These are phyloP conservation scores for Phytopythium mirpurense DNA, from an alignment of 352 stramenopile species.

Conservation along the genomic window DNA sequence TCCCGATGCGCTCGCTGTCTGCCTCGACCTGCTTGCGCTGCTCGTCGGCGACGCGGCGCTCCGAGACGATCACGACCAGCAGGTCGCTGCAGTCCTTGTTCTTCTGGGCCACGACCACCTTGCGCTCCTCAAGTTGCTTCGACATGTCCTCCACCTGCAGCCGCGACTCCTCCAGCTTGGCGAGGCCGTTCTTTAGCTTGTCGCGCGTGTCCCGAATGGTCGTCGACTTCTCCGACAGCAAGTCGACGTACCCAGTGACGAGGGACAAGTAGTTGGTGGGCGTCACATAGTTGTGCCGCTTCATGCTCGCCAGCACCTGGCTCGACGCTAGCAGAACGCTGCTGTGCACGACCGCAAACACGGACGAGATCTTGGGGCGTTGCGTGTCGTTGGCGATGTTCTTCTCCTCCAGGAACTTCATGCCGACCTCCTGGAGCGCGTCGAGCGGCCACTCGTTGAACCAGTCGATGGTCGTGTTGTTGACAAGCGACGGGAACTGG, in stretches of 20 bases:
- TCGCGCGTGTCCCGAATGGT: slow-evolving; percentile 70
- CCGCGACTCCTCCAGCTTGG: slow-evolving; percentile 79
- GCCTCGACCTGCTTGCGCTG: slow-evolving; percentile 93
- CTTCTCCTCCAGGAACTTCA: slow-evolving; percentile 91
- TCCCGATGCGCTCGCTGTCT: slow-evolving; percentile 87
- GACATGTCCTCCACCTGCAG: slow-evolving; percentile 85
- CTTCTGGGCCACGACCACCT: slow-evolving; percentile 86
- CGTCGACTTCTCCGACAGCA: slow-evolving; percentile 69
- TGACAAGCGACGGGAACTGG: slow-evolving; percentile 92
- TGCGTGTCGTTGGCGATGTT: slow-evolving; percentile 68
- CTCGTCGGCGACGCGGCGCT: slow-evolving; percentile 92
- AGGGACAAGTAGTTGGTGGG: slow-evolving; percentile 92
- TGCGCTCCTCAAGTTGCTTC: slow-evolving; percentile 83
- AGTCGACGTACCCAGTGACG: slow-evolving; percentile 88
- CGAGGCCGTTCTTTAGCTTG: slow-evolving; percentile 79
- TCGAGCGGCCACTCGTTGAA: slow-evolving; percentile 92
- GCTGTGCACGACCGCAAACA: slow-evolving; percentile 89
- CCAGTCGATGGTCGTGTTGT: slow-evolving; percentile 94
- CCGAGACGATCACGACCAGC: slow-evolving; percentile 92
- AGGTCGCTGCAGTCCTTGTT: slow-evolving; percentile 95
- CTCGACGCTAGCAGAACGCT: slow-evolving; percentile 78
- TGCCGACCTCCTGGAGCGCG: slow-evolving; percentile 89
- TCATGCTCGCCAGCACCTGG: slow-evolving; percentile 86
- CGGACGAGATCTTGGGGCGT: slow-evolving; percentile 74
- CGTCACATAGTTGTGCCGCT: slow-evolving; percentile 93